Base-by-base conservation (phyloP, 2,329 filamentous ascomycete genomes). In the Exserohilum turcica region DNA sequence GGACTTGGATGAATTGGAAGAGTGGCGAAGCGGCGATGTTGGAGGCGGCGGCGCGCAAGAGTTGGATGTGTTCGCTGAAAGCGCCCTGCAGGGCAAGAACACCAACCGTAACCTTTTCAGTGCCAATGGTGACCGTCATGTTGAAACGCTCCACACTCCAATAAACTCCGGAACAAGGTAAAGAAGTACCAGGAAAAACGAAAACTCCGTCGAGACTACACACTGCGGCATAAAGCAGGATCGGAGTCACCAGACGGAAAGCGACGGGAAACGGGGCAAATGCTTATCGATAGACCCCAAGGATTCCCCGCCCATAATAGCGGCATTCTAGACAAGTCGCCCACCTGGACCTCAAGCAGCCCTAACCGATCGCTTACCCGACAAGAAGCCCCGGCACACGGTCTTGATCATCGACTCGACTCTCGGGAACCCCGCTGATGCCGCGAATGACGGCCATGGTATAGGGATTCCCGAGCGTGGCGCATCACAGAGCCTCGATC, bases 61-160 rank as follows among this genome's bases (percentile, higher is more conserved):
- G 84, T 60, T 85, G 81, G 52, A 96, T 74, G 78, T 99, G 93
- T 74, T 99, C 93, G 67, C 86, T 83, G 75, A 97, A 97, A 52
- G 92, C 93, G 65, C 94, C 94, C 77, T 99, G 94, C 15, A 99
- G 84, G 62, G 94, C 86, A 32, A 88, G 79, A 29, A 87, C 85
- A 59, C 85, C 85, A 40, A 87, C 78, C 13, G 81, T 84, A 50
- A 85, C 51, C 0, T 32, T 28, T 3, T 19, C 12, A 8, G 18
- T n/a, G 15, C n/a, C 47, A 18, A 61, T 56, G 4, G 55, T 54
- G 38, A 69, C 61, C 6, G 68, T 70, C 70, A 74, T 73, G 0
- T 16, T 53, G 29, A 28, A 31, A 6, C 7, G 3, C 16, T 36
- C 13, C 9, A 38, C 6, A 53, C 9, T 1, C 35, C 43, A 24